Evolutionary conservation across 176 grass and related monocot genomes (phyloP).

Genomic region (Saccharum spontaneum): DNA sequence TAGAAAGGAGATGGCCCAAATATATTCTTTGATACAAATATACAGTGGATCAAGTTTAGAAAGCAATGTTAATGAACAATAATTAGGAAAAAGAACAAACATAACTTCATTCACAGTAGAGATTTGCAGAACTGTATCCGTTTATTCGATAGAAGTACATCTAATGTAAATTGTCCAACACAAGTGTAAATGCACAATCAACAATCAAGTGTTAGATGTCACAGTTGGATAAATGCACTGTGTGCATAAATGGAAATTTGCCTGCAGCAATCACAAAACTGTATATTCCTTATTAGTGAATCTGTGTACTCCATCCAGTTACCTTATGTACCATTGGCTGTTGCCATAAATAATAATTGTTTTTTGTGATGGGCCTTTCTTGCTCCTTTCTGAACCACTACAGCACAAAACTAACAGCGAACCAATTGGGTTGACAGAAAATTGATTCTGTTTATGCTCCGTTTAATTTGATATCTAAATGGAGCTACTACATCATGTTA

Average conservation of each 20-base stretch:
- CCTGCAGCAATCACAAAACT: background rate
- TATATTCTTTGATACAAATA: constrained; percentile 19
- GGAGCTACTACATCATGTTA: background rate
- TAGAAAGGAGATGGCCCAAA: background rate
- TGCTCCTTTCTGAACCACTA: constrained; percentile 15
- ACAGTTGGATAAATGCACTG: background rate
- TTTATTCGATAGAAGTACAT: background rate
- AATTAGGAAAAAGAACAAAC: background rate
- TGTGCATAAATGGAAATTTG: background rate
- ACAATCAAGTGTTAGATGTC: background rate
- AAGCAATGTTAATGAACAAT: background rate
- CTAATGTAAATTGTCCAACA: constrained; percentile 8
- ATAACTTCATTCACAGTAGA: background rate
- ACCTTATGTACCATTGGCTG: background rate
- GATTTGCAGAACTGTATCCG: background rate
- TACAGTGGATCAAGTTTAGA: constrained; percentile 30
- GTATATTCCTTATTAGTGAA: background rate
- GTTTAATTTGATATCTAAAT: constrained; percentile 2
- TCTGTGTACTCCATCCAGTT: background rate
- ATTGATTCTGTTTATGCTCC: background rate
- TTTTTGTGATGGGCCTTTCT: background rate
- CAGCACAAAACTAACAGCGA: background rate
- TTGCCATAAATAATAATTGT: background rate
- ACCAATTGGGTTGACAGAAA: background rate
- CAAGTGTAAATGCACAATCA: background rate